phyloP scores from a whole-genome alignment of 2,329 filamentous ascomycete genomes.

The Penicillium janthinellum region DNA sequence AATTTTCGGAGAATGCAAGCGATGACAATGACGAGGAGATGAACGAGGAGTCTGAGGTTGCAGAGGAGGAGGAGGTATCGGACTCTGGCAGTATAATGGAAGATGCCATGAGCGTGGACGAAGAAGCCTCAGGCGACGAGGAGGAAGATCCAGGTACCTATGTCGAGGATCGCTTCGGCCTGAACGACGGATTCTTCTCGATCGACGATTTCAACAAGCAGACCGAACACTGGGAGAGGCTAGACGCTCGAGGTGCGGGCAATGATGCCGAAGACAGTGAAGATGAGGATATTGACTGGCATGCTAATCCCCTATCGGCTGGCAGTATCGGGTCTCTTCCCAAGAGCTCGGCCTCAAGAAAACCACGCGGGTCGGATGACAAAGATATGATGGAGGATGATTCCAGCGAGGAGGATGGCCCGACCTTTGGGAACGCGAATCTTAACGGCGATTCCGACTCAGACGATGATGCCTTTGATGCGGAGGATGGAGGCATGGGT shows the following conservation, averaged over 20 bases:
- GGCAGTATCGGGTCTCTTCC: background rate
- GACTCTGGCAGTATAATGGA: conserved; percentile 13
- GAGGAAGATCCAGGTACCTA: conserved; percentile 56
- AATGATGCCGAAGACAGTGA: conserved; percentile 75
- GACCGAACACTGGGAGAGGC: conserved; percentile 83
- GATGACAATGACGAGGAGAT: conserved; percentile 23
- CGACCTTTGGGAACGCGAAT: conserved; percentile 80
- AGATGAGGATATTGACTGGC: conserved; percentile 83
- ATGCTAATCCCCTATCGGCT: conserved; percentile 56
- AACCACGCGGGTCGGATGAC: conserved; percentile 35
- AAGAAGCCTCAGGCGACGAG: conserved; percentile 22
- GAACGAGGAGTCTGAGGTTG: conserved; percentile 7
- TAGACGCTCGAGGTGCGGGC: conserved; percentile 75
- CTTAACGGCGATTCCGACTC: conserved; percentile 66
- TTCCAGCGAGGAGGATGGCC: conserved; percentile 66
- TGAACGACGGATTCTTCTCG: conserved; percentile 98
- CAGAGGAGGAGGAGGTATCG: conserved; percentile 10
- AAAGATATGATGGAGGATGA: conserved; percentile 54
- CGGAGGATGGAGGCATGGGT: conserved; percentile 60
- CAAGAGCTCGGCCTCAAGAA: conserved; percentile 16
- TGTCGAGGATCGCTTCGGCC: conserved; percentile 73
- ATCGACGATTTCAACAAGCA: conserved; percentile 97
- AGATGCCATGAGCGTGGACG: conserved; percentile 11
- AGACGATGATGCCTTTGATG: conserved; percentile 60
- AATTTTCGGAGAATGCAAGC: conserved; percentile 14